A percentile compares a stretch with the other conserved stretches of the same genome.
Conservation (phyloP, 1,139 yeast genomes). For the Arxiozyma heterogenica region DNA sequence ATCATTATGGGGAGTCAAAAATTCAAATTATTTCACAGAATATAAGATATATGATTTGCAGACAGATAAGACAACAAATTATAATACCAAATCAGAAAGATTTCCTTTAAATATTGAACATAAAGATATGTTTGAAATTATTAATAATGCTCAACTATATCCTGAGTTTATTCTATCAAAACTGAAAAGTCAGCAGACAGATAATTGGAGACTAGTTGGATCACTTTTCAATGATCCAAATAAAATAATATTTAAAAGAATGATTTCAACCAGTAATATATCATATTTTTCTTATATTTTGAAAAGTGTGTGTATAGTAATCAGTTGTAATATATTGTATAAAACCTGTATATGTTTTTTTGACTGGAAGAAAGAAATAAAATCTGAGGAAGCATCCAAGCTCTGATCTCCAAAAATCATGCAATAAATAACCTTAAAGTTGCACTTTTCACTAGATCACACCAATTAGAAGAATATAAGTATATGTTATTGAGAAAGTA, state of each 20-base stretch:
- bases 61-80: background rate
- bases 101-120: background rate
- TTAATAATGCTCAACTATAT: background rate
- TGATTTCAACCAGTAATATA: background rate
- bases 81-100: background rate
- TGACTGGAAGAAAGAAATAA: background rate
- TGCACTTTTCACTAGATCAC: too few relatives aligned
- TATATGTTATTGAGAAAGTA: too few relatives aligned
- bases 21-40: background rate
- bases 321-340: background rate
- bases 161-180: background rate
- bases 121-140: background rate
- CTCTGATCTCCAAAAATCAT: too few relatives aligned
- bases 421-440: background rate
- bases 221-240: background rate
- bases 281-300: background rate
- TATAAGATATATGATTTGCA: background rate
- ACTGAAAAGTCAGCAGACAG: background rate
- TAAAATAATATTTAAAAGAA: constrained; percentile 2
- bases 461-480: too few relatives aligned
- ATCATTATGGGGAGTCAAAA: background rate
- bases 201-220: constrained; percentile 3
- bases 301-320: background rate
- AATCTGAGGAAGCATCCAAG: background rate
- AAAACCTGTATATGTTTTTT: background rate